Evolutionary conservation across 164 flowering plant genomes (phyloP).

Genomic region (Stephania cephalantha): DNA sequence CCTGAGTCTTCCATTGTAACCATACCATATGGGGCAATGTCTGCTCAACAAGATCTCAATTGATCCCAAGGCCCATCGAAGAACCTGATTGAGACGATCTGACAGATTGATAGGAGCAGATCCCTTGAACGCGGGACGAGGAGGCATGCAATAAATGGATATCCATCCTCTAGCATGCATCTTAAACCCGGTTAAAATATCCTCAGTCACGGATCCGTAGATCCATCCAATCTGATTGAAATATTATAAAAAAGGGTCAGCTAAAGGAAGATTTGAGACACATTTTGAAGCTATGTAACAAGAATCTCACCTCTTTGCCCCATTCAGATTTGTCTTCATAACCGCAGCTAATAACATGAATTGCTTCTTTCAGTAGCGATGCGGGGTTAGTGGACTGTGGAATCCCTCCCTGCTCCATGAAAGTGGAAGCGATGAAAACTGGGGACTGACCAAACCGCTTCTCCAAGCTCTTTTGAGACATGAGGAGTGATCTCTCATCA

Average conservation of each 20-base stretch:
- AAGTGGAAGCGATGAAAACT: conserved; percentile 91
- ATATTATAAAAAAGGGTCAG: conserved; percentile 2
- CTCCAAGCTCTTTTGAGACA: conserved; percentile 96
- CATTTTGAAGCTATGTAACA: not conserved
- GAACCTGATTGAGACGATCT: conserved; percentile 95
- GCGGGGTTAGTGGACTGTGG: conserved; percentile 93
- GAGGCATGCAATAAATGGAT: conserved; percentile 93
- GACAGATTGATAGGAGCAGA: conserved; percentile 99
- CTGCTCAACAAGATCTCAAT: conserved; percentile 89
- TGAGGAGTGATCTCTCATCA: conserved; percentile 84
- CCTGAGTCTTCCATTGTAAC: conserved; percentile 74
- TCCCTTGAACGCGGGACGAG: conserved; percentile 95
- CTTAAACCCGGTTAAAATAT: conserved; percentile 95
- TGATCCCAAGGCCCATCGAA: conserved; percentile 98
- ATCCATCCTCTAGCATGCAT: conserved; percentile 99
- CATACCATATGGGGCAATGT: conserved; percentile 99
- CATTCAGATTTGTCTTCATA: conserved; percentile 96
- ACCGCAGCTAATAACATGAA: conserved; percentile 98
- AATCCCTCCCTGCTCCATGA: conserved; percentile 94
- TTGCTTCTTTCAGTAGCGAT: conserved; percentile 87
- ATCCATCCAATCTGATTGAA: conserved; percentile 92
- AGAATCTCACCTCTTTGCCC: conserved; percentile 88
- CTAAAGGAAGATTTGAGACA: not conserved
- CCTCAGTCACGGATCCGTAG: conserved; percentile 97
- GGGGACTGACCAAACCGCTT: conserved; percentile 97